Conservation (phyloP, 371 early-diverging fungal species). For the Lichtheimia ramosa region DNA sequence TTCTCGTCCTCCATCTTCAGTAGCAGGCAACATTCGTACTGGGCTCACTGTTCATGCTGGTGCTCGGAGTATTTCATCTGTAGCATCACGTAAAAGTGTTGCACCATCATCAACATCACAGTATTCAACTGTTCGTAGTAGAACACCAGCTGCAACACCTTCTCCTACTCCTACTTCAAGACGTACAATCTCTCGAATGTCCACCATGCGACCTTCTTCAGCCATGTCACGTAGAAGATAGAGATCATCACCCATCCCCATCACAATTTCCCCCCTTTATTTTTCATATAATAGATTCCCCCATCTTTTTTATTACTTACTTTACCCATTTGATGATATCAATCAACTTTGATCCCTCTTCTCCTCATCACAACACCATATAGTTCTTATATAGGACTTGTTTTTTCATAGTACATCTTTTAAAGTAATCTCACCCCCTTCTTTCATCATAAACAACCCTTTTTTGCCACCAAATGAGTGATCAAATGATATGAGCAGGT, state of each 20-base stretch:
- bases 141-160: background rate
- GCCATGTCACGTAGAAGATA: slow-evolving; percentile 1
- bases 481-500: no score
- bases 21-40: background rate
- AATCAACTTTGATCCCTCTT: background rate
- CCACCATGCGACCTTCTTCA: slow-evolving; percentile 2
- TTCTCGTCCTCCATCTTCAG: background rate
- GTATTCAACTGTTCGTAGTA: background rate
- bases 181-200: slow-evolving; percentile 1
- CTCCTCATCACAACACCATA: background rate
- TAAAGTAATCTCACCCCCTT: background rate
- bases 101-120: background rate
- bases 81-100: background rate
- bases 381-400: no score
- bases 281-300: background rate
- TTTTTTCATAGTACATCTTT: no score
- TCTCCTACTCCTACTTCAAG: background rate
- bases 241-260: background rate
- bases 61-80: slow-evolving; percentile 1
- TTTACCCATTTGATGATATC: background rate
- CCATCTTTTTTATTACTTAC: background rate
- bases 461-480: background rate
- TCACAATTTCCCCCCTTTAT: background rate
- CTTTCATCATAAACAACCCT: background rate
- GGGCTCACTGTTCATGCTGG: slow-evolving; percentile 6